These are phyloP conservation scores for Adansonia digitata DNA, from an alignment of 345 rosid genomes.

Conservation along the genomic window DNA sequence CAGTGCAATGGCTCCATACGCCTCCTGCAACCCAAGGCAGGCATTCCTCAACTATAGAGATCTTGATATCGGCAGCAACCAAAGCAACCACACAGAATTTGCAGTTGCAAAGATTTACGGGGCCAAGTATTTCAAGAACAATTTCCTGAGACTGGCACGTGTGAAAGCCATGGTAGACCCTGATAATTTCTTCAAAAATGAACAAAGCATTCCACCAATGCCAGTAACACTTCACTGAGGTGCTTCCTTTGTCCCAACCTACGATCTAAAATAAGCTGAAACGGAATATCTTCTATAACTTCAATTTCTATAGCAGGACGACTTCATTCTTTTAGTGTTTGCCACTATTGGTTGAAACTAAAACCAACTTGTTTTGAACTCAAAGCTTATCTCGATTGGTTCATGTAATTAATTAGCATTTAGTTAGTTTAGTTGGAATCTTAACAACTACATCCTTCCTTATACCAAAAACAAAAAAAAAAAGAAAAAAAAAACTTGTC, in stretches of 20 bases:
- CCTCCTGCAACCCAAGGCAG: constrained; percentile 49
- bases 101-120: constrained; percentile 34
- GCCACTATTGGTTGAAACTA: no score
- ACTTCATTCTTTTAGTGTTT: no score
- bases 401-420: no score
- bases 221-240: not conserved
- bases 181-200: constrained; percentile 30
- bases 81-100: constrained; percentile 16
- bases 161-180: constrained; percentile 40
- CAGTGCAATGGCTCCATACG: constrained; percentile 36
- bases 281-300: no score
- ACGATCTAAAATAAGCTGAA: no score
- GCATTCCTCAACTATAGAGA: constrained; percentile 66
- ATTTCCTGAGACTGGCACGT: constrained; percentile 32
- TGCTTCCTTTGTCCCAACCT: not conserved
- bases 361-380: no score
- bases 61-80: constrained; percentile 51
- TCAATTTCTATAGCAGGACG: no score
- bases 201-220: constrained; percentile 32
- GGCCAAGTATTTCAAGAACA: constrained; percentile 29
- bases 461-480: no score
- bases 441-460: no score
- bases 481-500: no score
- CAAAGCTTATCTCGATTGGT: no score
- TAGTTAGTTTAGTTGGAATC: no score